Base-by-base conservation (phyloP, 192 early-diverging fungal species). In the Coemansia sp. region DNA sequence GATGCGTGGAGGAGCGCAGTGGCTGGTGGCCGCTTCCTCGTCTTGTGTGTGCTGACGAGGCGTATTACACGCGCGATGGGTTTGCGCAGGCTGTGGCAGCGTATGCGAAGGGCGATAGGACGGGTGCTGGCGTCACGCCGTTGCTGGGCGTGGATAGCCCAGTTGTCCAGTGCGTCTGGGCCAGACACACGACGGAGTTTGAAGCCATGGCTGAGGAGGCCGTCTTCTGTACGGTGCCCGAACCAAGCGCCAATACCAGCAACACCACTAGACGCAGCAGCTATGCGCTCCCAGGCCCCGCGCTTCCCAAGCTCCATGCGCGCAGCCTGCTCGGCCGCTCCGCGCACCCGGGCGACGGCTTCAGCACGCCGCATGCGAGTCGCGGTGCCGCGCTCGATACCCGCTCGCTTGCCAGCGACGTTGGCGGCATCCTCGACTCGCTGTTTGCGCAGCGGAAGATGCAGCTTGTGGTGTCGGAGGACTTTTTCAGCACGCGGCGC, bases 111-210 rank as follows among this genome's bases (percentile, higher is more conserved):
- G 77, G 74, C 8, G 74, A 76, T 42, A 63, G 60, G 1, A 44
- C 79, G 16, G 70, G 72, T 26, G 23, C 56, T 21, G 73, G 50
- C 19, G 38, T 85, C 5, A 58, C 61, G 32, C 18, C 69, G 10
- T 64, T 84, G 50, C 44, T 80, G 70, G 74, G 68, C 42, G 57
- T 63, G 6, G 60, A 56, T 11, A 61, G 67, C 41, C 48, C 89
- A 37, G 86, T 86, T 5, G 65, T 85, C 37, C 87, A 88, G 65
- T 96, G 94, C 67, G 70, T 88, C 44, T 96, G 92, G 92, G 88
- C 87, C 19, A 70, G 79, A 6, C 89, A 89, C 13, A 89, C 86
- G 10, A 63, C 71, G 19, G 72, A 85, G 52, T 90, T 92, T 70
- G 69, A 86, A 64, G 84, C 84, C 13, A 85, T 89, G 39, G 84